These are phyloP conservation scores for Fusarium proliferatum DNA, from an alignment of 2,329 filamentous ascomycete species.

Conservation along the genomic window DNA sequence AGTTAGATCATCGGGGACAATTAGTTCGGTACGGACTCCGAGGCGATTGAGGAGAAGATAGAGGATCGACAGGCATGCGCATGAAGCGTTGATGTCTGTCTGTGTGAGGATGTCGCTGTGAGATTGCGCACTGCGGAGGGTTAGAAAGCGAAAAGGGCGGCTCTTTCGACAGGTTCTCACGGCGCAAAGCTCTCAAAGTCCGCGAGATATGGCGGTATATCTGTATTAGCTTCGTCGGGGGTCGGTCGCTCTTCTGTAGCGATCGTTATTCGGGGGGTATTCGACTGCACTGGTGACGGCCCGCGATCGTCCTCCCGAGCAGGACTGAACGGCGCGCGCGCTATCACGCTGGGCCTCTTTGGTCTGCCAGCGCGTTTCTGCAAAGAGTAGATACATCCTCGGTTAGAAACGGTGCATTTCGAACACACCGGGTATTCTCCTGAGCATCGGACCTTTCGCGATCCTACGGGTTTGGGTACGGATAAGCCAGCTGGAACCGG, in stretches of 20 bases:
- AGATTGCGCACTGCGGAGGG: neutral
- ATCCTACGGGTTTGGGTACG: neutral
- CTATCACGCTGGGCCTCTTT: neutral
- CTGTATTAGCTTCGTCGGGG: neutral
- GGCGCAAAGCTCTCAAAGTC: neutral
- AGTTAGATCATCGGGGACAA: neutral
- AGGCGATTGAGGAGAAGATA: conserved; percentile 8
- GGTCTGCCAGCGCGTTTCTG: neutral
- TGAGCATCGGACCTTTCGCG: conserved; percentile 14
- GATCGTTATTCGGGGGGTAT: neutral
- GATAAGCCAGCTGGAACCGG: neutral
- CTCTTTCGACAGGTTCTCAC: neutral
- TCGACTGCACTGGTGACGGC: neutral
- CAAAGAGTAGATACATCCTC: neutral
- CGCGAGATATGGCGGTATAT: neutral
- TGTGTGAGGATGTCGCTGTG: conserved; percentile 1
- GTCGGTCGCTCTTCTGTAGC: neutral
- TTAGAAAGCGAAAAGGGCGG: neutral
- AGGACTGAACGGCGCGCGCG: neutral
- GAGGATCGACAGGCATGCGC: conserved; percentile 1
- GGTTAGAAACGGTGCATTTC: neutral
- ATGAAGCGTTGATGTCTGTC: conserved; percentile 8
- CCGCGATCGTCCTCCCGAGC: neutral
- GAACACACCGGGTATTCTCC: neutral
- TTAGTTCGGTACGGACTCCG: neutral